phyloP scores from a whole-genome alignment of 208 protist species.

The Crithidia thermophila region DNA sequence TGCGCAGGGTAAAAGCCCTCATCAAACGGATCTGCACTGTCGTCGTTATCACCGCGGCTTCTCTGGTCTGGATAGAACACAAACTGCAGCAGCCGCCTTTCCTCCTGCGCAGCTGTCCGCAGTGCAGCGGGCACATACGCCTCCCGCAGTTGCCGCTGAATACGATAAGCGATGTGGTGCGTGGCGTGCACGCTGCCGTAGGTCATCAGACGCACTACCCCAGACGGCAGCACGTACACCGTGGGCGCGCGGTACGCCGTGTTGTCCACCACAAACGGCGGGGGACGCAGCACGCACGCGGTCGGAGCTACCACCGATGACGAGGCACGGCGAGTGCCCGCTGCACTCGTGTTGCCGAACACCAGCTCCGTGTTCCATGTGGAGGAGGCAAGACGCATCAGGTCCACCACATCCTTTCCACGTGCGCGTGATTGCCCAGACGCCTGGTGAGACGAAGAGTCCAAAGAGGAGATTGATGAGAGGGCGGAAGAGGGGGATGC shows the following conservation, averaged over 20 bases:
- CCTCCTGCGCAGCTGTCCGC: slow-evolving; percentile 21
- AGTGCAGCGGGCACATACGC: background rate
- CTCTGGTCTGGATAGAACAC: slow-evolving; percentile 7
- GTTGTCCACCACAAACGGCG: slow-evolving; percentile 13
- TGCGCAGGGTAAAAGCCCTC: too few species aligned
- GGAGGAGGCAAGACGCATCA: slow-evolving; percentile 8
- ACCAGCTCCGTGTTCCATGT: slow-evolving; percentile 39
- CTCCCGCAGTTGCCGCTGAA: slow-evolving; percentile 6
- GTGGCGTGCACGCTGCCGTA: slow-evolving; percentile 21
- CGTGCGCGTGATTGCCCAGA: background rate
- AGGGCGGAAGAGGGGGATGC: background rate
- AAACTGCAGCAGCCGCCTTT: slow-evolving; percentile 9
- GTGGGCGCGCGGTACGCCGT: slow-evolving; percentile 1
- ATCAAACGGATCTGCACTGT: too few species aligned
- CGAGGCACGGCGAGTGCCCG: too few species aligned
- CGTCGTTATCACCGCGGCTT: background rate
- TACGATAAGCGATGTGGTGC: background rate
- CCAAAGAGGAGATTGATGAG: background rate
- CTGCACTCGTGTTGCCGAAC: background rate
- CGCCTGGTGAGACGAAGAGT: background rate
- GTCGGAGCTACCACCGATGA: too few species aligned
- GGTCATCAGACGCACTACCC: slow-evolving; percentile 25
- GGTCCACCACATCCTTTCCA: background rate
- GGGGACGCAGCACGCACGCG: slow-evolving; percentile 19
- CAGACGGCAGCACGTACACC: slow-evolving; percentile 21